Conservation (phyloP, 768 basidiomycete genomes). For the Mycena epipterygia region DNA sequence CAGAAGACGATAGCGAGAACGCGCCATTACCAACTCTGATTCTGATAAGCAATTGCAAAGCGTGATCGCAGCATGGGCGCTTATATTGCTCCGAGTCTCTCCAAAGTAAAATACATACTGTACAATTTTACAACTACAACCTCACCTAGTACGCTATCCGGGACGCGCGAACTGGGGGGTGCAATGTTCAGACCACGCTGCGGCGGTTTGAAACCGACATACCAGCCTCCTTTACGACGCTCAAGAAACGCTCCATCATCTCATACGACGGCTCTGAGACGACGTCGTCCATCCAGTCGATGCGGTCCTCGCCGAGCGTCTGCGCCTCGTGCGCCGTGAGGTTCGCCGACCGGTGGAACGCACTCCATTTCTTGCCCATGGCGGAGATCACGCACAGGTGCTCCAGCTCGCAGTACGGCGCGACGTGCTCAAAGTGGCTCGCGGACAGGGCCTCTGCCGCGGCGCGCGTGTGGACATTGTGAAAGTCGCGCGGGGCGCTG, state of each 20-base stretch:
- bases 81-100: no score
- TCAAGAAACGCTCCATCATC: constrained; percentile 33
- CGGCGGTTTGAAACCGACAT: background rate
- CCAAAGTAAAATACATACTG: background rate
- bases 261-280: constrained; percentile 34
- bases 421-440: constrained; percentile 31
- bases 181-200: background rate
- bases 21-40: background rate
- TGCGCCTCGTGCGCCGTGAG: constrained; percentile 31
- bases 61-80: constrained; percentile 26
- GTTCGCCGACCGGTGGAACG: constrained; percentile 25
- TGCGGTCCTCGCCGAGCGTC: constrained; percentile 25
- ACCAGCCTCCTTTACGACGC: constrained; percentile 25
- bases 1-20: background rate
- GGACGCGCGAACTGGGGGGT: constrained; percentile 25
- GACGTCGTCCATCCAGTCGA: constrained; percentile 38
- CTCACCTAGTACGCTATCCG: background rate
- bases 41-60: background rate
- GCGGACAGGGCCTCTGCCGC: constrained; percentile 26
- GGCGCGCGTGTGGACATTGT: constrained; percentile 30
- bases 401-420: constrained; percentile 32
- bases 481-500: constrained; percentile 30
- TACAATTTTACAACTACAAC: background rate
- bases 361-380: constrained; percentile 35
- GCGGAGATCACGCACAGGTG: constrained; percentile 32